These are phyloP conservation scores for Incumbomyces delicatus DNA, from an alignment of 2,329 filamentous ascomycete species.

Conservation along the genomic window DNA sequence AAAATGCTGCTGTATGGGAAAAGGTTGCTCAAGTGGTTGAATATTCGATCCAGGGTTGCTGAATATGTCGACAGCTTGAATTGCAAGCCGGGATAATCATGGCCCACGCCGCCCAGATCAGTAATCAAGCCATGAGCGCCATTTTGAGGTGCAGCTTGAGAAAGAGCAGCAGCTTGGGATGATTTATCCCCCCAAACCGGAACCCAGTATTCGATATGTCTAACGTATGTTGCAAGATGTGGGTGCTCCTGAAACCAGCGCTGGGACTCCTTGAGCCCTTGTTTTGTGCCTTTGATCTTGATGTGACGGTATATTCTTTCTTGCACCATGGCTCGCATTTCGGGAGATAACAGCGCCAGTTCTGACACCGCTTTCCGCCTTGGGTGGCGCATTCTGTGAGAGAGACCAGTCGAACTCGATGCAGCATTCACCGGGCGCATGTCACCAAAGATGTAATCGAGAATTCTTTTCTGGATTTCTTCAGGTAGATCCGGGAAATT, in stretches of 20 bases:
- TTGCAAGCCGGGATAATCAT: slow-evolving; percentile 44
- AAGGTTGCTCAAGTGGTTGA: slow-evolving; percentile 49
- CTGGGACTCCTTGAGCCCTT: slow-evolving; percentile 51
- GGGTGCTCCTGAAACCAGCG: slow-evolving; percentile 50
- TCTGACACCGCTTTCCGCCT: slow-evolving; percentile 58
- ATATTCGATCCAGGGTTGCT: slow-evolving; percentile 60
- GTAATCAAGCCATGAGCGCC: slow-evolving; percentile 3
- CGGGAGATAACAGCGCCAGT: slow-evolving; percentile 47
- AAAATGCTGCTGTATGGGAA: slow-evolving; percentile 56
- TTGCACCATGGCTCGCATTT: slow-evolving; percentile 61
- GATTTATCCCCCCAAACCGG: slow-evolving; percentile 56
- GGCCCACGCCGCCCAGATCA: slow-evolving; percentile 29
- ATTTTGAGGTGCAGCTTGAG: slow-evolving; percentile 11
- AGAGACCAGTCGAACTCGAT: slow-evolving; percentile 50
- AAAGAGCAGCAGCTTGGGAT: slow-evolving; percentile 7
- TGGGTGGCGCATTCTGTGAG: slow-evolving; percentile 52
- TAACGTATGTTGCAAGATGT: slow-evolving; percentile 55
- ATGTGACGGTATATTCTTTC: slow-evolving; percentile 65
- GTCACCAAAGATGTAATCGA: slow-evolving; percentile 63
- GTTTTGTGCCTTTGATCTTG: slow-evolving; percentile 61
- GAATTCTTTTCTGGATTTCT: slow-evolving; percentile 62
- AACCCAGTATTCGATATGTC: slow-evolving; percentile 69
- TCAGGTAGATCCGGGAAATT: slow-evolving; percentile 43
- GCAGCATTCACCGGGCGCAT: slow-evolving; percentile 52
- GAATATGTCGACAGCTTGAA: slow-evolving; percentile 56